Evolutionary conservation across 2,329 filamentous ascomycete species (phyloP), one percentile per base, ranked within the genome.

Genomic region (Nemania bipapillata): DNA sequence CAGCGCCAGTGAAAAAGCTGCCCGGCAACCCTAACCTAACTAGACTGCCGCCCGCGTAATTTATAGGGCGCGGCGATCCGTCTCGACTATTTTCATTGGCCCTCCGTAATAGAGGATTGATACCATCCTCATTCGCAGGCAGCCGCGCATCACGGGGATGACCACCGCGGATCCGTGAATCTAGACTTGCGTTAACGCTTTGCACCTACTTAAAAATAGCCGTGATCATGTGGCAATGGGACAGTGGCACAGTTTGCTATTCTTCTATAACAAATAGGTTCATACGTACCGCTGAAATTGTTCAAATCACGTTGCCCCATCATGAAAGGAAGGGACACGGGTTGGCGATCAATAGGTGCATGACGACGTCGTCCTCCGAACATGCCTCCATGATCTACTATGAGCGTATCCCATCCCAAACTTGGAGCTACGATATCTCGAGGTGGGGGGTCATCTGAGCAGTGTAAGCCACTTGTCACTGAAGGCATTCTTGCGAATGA

Each of bases 31-130:
- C 83, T 26, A 87, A 76, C 5, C 89, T 87, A 62, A 91, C 82
- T 55, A 86, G 82, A 59, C 83, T 83, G n/a, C 83, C 56, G 24
- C 62, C 58, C 20, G 58, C 80, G 32, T 86, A 77, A 40, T 83
- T 81, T 45, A 81, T 79, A 52, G 82, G 81, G 55, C 86, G 86
- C 59, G 86, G 83, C 8, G 84, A 76, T 37, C 76, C 76, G 20
- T 89, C 85, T 64, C 82, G 81, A 26, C 77, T 79, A 28, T 80
- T 75, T 24, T 82, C 81, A 55, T 77, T 80, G 53, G 80, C 80
- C 64, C 92, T 90, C 72, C 94, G 91, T 62, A 98, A 87, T 12
- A 98, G 85, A 50, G 95, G 95, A 76, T 98, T 97, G 24, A 90
- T 86, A 3, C 93, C 94, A 77, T 97, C 94, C 72, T 97, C 93